Evolutionary conservation across 192 early-diverging fungal genomes (phyloP).

Genomic region (Phlyctochytrium arcticum): DNA sequence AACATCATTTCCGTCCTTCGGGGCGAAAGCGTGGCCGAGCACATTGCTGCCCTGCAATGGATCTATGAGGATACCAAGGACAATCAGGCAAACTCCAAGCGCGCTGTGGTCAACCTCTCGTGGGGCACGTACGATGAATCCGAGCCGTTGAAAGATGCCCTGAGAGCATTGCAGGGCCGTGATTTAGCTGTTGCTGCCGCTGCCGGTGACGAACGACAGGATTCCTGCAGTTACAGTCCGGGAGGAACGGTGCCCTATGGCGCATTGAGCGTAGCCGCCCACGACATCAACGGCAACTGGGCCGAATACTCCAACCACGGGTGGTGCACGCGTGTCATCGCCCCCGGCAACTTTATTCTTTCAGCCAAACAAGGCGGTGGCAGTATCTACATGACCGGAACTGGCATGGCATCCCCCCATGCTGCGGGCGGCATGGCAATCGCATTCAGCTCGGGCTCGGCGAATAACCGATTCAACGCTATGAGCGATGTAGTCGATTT

Average conservation of each 20-base stretch:
- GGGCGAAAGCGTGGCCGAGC: constrained; percentile 41
- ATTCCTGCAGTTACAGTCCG: constrained; percentile 58
- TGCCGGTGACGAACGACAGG: no score
- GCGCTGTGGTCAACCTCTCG: constrained; percentile 52
- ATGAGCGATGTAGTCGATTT: no score
- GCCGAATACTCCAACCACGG: constrained; percentile 54
- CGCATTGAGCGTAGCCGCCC: constrained; percentile 30
- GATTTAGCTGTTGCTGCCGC: constrained; percentile 49
- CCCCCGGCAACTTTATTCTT: constrained; percentile 50
- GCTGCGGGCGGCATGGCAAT: constrained; percentile 52
- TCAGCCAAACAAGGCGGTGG: constrained; percentile 29
- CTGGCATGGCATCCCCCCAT: constrained; percentile 53
- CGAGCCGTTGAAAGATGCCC: constrained; percentile 53
- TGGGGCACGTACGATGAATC: constrained; percentile 72
- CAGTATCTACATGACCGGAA: constrained; percentile 41
- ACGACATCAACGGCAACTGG: constrained; percentile 15
- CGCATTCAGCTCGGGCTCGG: no score
- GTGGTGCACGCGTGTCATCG: constrained; percentile 57
- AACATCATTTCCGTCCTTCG: constrained; percentile 52
- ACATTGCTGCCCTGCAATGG: constrained; percentile 51
- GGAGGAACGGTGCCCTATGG: constrained; percentile 25
- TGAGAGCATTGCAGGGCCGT: constrained; percentile 19
- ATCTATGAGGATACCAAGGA: constrained; percentile 16
- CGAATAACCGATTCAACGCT: no score
- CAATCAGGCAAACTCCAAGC: neutral